These are phyloP conservation scores for Saccharomyces kudriavzevii DNA, from an alignment of 805 yeast genomes.

Conservation along the genomic window DNA sequence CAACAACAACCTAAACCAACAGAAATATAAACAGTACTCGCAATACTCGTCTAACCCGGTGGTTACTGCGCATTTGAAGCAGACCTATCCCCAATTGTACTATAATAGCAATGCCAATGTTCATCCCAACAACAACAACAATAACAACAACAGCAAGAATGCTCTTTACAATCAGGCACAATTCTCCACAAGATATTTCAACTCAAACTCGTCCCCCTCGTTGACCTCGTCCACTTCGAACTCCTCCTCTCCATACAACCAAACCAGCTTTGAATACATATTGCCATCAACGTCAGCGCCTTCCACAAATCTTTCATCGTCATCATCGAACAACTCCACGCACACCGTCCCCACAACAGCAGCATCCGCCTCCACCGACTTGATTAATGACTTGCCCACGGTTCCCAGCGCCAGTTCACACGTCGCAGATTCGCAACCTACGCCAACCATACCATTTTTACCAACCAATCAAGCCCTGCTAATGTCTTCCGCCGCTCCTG, in stretches of 20 bases:
- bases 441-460: neutral
- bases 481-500: neutral
- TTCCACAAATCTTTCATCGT: neutral
- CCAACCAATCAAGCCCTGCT: neutral
- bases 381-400: neutral
- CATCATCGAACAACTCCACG: slow-evolving; percentile 7
- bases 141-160: slow-evolving; percentile 3
- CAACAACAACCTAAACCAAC: neutral
- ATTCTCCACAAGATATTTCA: neutral
- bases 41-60: slow-evolving; percentile 3
- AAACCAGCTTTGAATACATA: neutral
- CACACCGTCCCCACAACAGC: neutral
- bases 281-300: neutral
- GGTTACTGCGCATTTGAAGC: slow-evolving; percentile 17
- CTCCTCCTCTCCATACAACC: neutral
- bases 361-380: neutral
- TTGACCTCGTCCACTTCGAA: neutral
- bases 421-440: neutral
- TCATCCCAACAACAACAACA: slow-evolving; percentile 6
- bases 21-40: slow-evolving; percentile 1
- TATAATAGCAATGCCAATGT: slow-evolving; percentile 7
- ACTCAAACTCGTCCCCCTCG: neutral
- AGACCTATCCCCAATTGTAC: slow-evolving; percentile 19
- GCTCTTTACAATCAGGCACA: neutral
- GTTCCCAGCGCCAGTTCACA: neutral